Percentiles rank a stretch among this genome's conserved stretches.
Evolutionary conservation across 2,329 filamentous ascomycete species (phyloP).

Genomic region (Penicillium sp.): DNA sequence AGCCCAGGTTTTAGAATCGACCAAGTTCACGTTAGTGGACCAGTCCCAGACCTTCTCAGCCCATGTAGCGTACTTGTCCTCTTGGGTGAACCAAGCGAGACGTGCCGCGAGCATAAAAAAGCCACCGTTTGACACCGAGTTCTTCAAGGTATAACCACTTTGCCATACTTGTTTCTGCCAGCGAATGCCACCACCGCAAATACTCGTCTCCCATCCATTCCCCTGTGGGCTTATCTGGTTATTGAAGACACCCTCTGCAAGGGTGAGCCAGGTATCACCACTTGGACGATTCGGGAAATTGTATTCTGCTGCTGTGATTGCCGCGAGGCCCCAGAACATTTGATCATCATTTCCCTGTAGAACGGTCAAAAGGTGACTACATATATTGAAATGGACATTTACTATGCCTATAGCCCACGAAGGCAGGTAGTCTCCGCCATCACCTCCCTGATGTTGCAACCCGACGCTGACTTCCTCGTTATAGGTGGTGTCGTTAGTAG

Average conservation of each 20-base stretch:
- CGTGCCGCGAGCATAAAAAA: conserved; percentile 76
- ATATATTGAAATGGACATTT: no score
- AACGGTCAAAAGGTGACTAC: not conserved
- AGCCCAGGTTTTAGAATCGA: conserved; percentile 56
- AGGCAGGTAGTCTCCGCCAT: not conserved
- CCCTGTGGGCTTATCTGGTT: not conserved
- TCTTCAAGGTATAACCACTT: conserved; percentile 77
- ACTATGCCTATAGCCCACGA: no score
- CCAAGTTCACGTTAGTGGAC: conserved; percentile 53
- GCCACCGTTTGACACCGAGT: conserved; percentile 73
- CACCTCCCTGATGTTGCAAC: not conserved
- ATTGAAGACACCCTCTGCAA: not conserved
- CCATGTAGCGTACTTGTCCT: conserved; percentile 61
- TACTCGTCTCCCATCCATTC: not conserved
- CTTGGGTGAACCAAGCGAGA: conserved; percentile 62
- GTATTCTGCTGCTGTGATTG: not conserved
- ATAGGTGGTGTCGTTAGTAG: not conserved
- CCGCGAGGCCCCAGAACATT: not conserved
- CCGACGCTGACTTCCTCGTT: not conserved
- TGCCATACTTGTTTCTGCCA: conserved; percentile 46
- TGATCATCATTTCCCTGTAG: not conserved
- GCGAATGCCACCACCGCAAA: not conserved
- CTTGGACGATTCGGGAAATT: not conserved
- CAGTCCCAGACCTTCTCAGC: conserved; percentile 62
- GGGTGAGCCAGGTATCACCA: not conserved